Base-by-base conservation (phyloP, 306 rosid species). In the Pterocarpus macrocarpus region DNA sequence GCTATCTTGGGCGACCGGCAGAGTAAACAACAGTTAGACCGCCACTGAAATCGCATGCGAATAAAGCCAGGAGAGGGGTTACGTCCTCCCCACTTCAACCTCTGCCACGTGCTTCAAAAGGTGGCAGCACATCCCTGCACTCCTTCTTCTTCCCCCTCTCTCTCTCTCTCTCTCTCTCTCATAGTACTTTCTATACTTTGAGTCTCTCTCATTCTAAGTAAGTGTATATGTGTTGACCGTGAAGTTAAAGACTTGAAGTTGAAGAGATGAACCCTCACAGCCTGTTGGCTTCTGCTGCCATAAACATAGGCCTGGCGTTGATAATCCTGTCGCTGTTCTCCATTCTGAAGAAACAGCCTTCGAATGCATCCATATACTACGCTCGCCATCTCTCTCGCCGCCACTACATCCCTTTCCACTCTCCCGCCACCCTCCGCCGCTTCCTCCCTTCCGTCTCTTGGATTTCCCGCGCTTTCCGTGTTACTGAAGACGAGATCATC, bases 241-340 rank as follows among this genome's bases (percentile, higher is more conserved):
- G 35, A 11, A 22, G 28, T 22, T 22, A 22, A 22, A 22, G 28
- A 10, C 13, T 30, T 73, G 39, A 73, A 64, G 30, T 58, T 43
- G 22, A 77, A 13, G 2, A 59, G 52, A 94, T 95, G 99, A 82
- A 90, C 56, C 81, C 91, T 7, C 87, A 82, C 14, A 84, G 99
- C 72, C 90, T 95, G 8, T 28, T 91, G 5, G 97, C 99, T 38
- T 95, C 97, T 2, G 97, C 98, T 17, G 84, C 90, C 77, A 89
- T 91, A 62, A 95, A 95, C 95, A 83, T 93, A 58, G 96, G 96
- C 3, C 53, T 91, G 59, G 95, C 99, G 38, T 22, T 91, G n/a
- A 67, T 93, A 13, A 77, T 75, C 12, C 95, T 95, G 39, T 69
- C 97, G 2, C 91, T 95, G 44, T 95, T 93, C 84, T 89, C 99